Evolutionary conservation across 306 rosid genomes (phyloP).

Genomic region (Urtica urens): DNA sequence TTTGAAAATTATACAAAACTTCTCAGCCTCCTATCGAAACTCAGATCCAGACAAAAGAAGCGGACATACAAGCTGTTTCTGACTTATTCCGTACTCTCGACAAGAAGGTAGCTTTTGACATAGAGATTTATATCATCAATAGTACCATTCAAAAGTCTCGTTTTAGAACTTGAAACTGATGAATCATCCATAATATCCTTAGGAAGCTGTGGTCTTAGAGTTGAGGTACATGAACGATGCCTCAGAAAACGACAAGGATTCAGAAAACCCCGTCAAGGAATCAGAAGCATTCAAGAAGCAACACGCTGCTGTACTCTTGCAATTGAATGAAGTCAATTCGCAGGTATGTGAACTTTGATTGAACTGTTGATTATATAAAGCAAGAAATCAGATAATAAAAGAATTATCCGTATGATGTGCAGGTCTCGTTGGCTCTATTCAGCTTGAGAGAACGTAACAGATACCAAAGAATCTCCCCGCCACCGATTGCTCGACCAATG

Average conservation of each 20-base stretch:
- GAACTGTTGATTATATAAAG: conserved; percentile 8
- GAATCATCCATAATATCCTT: conserved; percentile 23
- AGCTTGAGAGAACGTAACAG: conserved; percentile 82
- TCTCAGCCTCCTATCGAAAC: conserved; percentile 39
- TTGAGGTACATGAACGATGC: conserved; percentile 76
- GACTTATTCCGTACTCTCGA: conserved; percentile 71
- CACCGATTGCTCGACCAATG: conserved; percentile 40
- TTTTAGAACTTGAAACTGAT: no score
- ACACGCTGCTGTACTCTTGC: conserved; percentile 72
- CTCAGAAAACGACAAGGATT: conserved; percentile 49
- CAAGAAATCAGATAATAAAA: conserved; percentile 16
- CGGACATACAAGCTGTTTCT: conserved; percentile 63
- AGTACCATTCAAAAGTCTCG: no score
- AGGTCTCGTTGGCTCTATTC: conserved; percentile 78
- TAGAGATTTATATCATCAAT: no score
- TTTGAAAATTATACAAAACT: conserved; percentile 24
- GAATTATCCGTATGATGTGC: conserved; percentile 22
- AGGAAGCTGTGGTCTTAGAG: conserved; percentile 76
- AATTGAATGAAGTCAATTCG: conserved; percentile 65
- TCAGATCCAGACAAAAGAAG: conserved; percentile 57
- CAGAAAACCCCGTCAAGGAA: conserved; percentile 53
- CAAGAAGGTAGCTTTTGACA: no score
- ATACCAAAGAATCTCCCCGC: conserved; percentile 52
- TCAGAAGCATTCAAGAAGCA: conserved; percentile 70
- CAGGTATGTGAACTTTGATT: conserved; percentile 46